Conservation (phyloP, 257 asterid genomes). For the Leonotis leonurus region DNA sequence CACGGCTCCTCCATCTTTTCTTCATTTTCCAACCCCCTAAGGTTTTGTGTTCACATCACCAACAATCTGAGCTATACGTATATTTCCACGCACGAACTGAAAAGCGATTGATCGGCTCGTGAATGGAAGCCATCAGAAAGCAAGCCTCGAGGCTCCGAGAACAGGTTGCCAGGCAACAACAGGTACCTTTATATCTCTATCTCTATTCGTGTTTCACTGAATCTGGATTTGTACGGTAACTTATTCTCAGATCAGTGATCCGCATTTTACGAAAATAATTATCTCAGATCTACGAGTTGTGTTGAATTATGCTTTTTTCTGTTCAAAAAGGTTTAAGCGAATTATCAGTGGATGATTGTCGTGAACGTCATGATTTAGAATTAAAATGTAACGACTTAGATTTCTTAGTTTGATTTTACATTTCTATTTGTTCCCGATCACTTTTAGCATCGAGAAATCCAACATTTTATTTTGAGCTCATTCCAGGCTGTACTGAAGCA, state of each 20-base stretch:
- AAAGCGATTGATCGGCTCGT: constrained; percentile 23
- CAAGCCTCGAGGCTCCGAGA: constrained; percentile 90
- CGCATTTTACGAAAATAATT: neutral
- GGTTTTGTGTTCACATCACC: neutral
- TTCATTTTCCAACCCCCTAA: constrained; percentile 4
- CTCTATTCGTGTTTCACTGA: neutral
- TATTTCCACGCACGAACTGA: neutral
- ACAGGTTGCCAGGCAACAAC: constrained; percentile 97
- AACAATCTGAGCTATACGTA: neutral
- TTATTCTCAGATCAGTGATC: constrained; percentile 12
- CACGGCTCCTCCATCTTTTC: constrained; percentile 17
- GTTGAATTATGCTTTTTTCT: neutral
- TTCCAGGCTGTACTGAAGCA: constrained; percentile 91
- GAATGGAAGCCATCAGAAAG: constrained; percentile 83
- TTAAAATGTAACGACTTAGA: neutral
- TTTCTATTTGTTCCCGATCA: neutral
- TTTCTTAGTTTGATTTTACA: neutral
- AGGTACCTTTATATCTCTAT: constrained; percentile 33
- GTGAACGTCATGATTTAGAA: neutral
- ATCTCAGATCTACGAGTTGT: constrained; percentile 26
- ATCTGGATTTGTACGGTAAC: constrained; percentile 16
- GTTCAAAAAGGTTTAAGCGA: neutral
- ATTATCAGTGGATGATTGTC: neutral
- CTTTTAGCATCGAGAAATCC: neutral
- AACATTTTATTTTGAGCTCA: neutral